Base-by-base conservation (phyloP, 2,329 filamentous ascomycete genomes). In the Fusarium odoratissimum region DNA sequence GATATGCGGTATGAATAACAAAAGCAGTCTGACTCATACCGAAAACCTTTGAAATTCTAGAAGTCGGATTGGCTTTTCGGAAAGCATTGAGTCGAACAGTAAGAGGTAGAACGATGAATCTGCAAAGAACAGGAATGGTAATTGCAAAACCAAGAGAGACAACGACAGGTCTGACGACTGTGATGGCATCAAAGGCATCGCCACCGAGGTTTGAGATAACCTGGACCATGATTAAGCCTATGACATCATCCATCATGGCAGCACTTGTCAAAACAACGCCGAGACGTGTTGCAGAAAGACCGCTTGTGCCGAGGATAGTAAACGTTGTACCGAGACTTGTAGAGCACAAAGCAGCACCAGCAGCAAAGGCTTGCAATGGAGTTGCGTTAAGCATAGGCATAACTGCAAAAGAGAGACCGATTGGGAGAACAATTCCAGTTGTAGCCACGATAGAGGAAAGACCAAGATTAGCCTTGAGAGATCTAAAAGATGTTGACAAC, bases 211-310 rank as follows among this genome's bases (percentile, higher is more conserved):
- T 91, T 0, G 91, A 88, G 28, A 96, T 91, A 49, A 95, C 87
- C 72, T 93, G 89, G 1, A 94, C 91, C 89, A 95, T 92, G 12
- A 95, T 89, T 14, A 95, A 82, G 0, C 92, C 93, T 3, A 93
- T 87, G 1, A 95, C 91, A 81, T 96, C 93, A 77, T 96, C 93
- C 82, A 96, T 89, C 89, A 96, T 93, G 1, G 93, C 93, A 2
- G 92, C 93, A 65, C 89, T 91, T 5, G 89, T 89, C 1, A 95
- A 84, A 0, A 96, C 88, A 82, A 90, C 63, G 83, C 93, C 86
- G 9, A 88, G 77, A 12, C 86, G 81, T 4, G 85, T 85, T 3
- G 79, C 72, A 3, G 78, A 79, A 7, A 86, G 80, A 0, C 85
- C 85, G 28, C 84, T 85, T 1, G 83, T 79, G 17, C 81, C 77